A percentile compares a stretch with the other conserved stretches of the same genome.
These are phyloP conservation scores for Pestalotiopsis sp. DNA, from an alignment of 2,329 filamentous ascomycete genomes.

Conservation along the genomic window DNA sequence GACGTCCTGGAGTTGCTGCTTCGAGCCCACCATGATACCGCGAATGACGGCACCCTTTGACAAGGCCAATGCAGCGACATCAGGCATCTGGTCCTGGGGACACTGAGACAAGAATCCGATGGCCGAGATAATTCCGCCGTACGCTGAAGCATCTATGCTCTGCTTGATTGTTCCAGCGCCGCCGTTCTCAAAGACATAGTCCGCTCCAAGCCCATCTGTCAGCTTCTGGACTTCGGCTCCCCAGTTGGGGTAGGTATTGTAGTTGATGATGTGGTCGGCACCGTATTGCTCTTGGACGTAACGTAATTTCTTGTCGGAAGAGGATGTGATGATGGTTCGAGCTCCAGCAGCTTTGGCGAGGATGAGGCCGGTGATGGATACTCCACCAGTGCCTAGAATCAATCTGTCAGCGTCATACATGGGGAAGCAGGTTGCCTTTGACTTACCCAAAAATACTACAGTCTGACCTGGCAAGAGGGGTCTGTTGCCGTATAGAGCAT, in stretches of 20 bases:
- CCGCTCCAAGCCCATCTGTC: conserved; percentile 46
- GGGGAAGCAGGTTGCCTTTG: neutral
- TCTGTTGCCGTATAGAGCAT: neutral
- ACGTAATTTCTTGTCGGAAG: conserved; percentile 49
- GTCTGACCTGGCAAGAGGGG: neutral
- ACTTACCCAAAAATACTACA: neutral
- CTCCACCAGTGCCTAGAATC: neutral
- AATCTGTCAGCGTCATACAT: neutral
- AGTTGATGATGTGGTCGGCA: conserved; percentile 51
- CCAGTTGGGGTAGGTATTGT: conserved; percentile 48
- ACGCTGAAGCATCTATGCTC: conserved; percentile 45
- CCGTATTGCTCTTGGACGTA: conserved; percentile 36
- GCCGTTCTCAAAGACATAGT: conserved; percentile 41
- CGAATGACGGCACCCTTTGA: neutral
- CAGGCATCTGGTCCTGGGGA: neutral
- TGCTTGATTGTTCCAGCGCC: conserved; percentile 44
- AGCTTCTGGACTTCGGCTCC: conserved; percentile 43
- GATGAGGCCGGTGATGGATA: neutral
- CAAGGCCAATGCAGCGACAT: neutral
- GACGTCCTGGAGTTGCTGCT: neutral
- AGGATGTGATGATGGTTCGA: conserved; percentile 56
- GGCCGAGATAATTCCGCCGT: conserved; percentile 46
- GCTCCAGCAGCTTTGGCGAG: neutral
- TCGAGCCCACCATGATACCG: conserved; percentile 1
- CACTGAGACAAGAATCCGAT: conserved; percentile 42